Evolutionary conservation across 306 rosid genomes (phyloP).

Genomic region (Casuarina glauca): DNA sequence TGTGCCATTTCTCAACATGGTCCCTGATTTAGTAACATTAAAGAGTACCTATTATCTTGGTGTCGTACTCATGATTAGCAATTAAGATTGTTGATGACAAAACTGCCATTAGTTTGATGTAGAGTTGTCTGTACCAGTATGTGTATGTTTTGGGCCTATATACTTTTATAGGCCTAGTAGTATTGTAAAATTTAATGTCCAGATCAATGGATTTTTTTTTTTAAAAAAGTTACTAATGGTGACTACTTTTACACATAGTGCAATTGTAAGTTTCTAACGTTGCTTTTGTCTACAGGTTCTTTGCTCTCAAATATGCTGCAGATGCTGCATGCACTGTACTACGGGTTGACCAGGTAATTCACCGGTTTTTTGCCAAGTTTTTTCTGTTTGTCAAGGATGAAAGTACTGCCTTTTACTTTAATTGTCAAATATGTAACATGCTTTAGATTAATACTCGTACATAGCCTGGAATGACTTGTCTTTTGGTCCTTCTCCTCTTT

Average conservation of each 20-base stretch:
- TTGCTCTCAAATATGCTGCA: conserved; percentile 90
- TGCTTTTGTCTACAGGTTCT: conserved; percentile 46
- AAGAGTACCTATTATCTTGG: not conserved
- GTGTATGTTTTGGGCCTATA: not conserved
- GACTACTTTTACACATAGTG: no score
- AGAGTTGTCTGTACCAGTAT: not conserved
- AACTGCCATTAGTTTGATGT: not conserved
- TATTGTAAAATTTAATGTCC: not conserved
- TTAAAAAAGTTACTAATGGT: not conserved
- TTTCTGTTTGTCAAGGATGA: not conserved
- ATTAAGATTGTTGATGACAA: not conserved
- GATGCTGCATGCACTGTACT: conserved; percentile 98
- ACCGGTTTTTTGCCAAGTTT: conserved; percentile 8
- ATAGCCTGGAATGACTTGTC: not conserved
- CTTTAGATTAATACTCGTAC: not conserved
- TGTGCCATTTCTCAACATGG: not conserved
- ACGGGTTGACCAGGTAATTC: conserved; percentile 89
- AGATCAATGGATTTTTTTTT: not conserved
- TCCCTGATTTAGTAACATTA: not conserved
- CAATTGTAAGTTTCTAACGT: conserved; percentile 1
- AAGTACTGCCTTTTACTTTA: not conserved
- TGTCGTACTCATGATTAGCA: not conserved
- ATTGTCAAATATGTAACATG: not conserved
- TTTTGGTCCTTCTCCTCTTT: not conserved
- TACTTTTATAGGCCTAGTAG: not conserved